Base-by-base conservation (phyloP, 495 filamentous ascomycete species). In the Penicillium alfredii region DNA sequence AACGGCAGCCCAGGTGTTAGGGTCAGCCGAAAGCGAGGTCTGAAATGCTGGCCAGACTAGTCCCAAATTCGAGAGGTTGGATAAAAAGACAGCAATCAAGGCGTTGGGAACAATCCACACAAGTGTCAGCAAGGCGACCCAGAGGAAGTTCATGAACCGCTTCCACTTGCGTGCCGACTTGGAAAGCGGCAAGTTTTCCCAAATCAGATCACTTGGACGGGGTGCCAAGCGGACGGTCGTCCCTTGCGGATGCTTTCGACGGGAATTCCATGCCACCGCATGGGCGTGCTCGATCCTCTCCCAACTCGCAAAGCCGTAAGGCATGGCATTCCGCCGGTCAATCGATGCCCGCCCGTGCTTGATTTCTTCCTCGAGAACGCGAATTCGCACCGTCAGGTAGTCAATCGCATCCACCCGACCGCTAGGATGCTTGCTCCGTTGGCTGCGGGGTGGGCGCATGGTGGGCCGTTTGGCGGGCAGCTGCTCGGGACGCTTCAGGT, bases 71-170 rank as follows among this genome's bases (percentile, higher is more conserved):
- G 60, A 61, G 51, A 98, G 61, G 58, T 93, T 87, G 44, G 90
- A 80, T 25, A 98, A 55, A 61, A 98, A 98, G 34, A 97, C 80
- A 35, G 92, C 86, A 44, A 95, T 97, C 58, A 97, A 66, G 29
- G 86, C 86, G 71, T 97, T 98, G 44, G 90, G 92, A n/a, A 74
- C 86, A 44, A 94, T 79, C 80, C 86, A 98, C n/a, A 92, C 48
- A 5, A 94, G 18, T 0, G 92, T 97, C 42, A 98, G 64, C 4
- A 85, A 45, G 18, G 75, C 61, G 14, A 96, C 81, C 84, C 89
- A 93, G 26, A 93, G 57, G 32, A 85, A 82, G 57, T 87, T 92
- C 43, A 83, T 72, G 30, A 94, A 68, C 12, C 80, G 68, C 50
- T 81, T 83, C 70, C 80, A 85, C 34, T 73, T 66, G 39, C 88